Percentiles rank a stretch among this genome's conserved stretches.
phyloP scores from a whole-genome alignment of 495 filamentous ascomycete genomes.

The Aspergillus affinis region DNA sequence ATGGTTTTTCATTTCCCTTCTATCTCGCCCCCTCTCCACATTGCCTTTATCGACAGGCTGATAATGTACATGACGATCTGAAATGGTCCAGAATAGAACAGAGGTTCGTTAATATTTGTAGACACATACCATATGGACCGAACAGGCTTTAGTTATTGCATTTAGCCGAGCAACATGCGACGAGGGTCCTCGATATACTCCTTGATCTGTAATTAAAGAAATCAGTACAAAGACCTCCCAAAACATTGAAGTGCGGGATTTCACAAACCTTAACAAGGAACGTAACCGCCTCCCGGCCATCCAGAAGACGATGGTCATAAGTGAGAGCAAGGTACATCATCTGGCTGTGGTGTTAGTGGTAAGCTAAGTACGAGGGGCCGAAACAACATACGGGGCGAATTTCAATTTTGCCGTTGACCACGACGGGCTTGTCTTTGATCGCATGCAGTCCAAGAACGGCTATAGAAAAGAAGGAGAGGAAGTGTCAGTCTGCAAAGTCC shows the following conservation, averaged over 20 bases:
- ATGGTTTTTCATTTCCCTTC: not conserved
- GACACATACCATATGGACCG: not conserved
- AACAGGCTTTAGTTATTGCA: not conserved
- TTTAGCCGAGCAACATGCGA: constrained; percentile 75
- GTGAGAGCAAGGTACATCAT: constrained; percentile 99
- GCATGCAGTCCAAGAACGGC: constrained; percentile 96
- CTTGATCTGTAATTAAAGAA: constrained; percentile 57
- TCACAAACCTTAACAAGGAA: constrained; percentile 81
- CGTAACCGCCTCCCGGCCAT: constrained; percentile 93
- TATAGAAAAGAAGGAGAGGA: constrained; percentile 12
- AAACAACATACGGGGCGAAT: constrained; percentile 70
- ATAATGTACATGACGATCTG: not conserved
- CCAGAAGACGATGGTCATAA: constrained; percentile 93
- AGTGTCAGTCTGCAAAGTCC: not conserved
- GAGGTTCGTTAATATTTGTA: not conserved
- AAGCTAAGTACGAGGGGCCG: not conserved
- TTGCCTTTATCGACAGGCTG: not conserved
- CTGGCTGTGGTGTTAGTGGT: constrained; percentile 36
- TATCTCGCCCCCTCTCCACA: not conserved
- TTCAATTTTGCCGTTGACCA: constrained; percentile 86
- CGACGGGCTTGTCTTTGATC: constrained; percentile 93
- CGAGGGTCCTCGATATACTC: constrained; percentile 97
- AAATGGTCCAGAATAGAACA: not conserved
- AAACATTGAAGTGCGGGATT: not conserved
- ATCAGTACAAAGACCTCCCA: not conserved